These are phyloP conservation scores for Lagerstroemia speciosa DNA, from an alignment of 345 rosid species.

Conservation along the genomic window DNA sequence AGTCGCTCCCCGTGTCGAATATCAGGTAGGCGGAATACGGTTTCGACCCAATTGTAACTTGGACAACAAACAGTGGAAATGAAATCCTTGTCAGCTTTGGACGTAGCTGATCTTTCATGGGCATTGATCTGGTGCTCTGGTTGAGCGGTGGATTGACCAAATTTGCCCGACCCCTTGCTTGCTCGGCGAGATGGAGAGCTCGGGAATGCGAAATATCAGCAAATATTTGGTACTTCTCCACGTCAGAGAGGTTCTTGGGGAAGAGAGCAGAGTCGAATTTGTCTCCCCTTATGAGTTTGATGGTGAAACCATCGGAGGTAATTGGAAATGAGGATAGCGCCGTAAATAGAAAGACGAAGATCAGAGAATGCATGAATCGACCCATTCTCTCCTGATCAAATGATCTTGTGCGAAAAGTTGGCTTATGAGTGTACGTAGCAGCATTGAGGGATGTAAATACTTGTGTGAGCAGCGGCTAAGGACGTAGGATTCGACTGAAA, in stretches of 20 bases:
- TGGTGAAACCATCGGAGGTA: no score
- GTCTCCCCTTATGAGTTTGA: not conserved
- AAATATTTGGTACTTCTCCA: not conserved
- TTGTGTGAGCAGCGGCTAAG: no score
- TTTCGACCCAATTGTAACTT: not conserved
- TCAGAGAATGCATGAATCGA: no score
- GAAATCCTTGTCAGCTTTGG: not conserved
- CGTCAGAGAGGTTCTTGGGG: not conserved
- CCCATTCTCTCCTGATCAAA: no score
- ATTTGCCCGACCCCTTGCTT: not conserved
- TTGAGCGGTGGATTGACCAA: no score
- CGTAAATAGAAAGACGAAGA: no score
- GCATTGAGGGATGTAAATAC: no score
- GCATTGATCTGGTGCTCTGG: no score
- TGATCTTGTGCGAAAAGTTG: no score
- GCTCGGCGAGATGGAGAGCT: not conserved
- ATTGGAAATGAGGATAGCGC: no score
- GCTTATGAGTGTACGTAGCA: no score
- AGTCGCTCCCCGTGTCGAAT: constrained; percentile 2
- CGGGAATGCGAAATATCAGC: not conserved
- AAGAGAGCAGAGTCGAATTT: not conserved
- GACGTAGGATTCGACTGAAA: no score
- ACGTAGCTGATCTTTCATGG: not conserved
- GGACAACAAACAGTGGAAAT: not conserved
- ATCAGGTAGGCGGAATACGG: not conserved